These are phyloP conservation scores for Chara braunii DNA, from an alignment of 139 green algal species.

Conservation along the genomic window DNA sequence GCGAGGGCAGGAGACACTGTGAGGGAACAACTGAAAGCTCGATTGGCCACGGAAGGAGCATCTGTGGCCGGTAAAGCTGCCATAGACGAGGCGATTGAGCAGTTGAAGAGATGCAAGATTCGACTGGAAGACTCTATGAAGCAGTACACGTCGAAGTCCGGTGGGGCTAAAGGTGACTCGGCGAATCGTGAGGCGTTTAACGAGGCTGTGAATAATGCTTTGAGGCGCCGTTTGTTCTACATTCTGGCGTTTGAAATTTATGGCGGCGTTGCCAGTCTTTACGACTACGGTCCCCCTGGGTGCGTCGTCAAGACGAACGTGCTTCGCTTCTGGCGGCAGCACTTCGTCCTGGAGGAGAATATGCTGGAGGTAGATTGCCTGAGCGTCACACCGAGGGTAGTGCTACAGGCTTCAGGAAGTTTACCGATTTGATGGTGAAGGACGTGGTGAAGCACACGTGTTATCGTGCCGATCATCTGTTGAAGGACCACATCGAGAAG, in stretches of 20 bases:
- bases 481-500: constrained; percentile 76
- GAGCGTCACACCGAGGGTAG: constrained; percentile 87
- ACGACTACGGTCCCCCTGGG: constrained; percentile 94
- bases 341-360: constrained; percentile 95
- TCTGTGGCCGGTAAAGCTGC: constrained; percentile 62
- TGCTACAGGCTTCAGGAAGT: constrained; percentile 88
- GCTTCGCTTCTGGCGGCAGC: constrained; percentile 49
- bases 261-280: constrained; percentile 87
- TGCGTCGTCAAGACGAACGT: constrained; percentile 96
- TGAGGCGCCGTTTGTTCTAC: constrained; percentile 91
- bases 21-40: constrained; percentile 80
- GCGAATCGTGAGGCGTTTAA: constrained; percentile 63
- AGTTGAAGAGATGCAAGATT: constrained; percentile 81
- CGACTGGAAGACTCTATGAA: constrained; percentile 47
- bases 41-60: too few species aligned
- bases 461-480: constrained; percentile 81
- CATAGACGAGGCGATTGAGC: constrained; percentile 67
- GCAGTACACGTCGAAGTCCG: constrained; percentile 53
- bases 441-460: constrained; percentile 65
- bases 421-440: constrained; percentile 96
- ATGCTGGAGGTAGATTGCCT: constrained; percentile 99
- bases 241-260: constrained; percentile 98
- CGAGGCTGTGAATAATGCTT: constrained; percentile 56
- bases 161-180: constrained; percentile 60
- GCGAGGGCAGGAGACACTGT: constrained; percentile 79